phyloP scores from a whole-genome alignment of 106 monocot genomes.

The Apostasia ramifera region DNA sequence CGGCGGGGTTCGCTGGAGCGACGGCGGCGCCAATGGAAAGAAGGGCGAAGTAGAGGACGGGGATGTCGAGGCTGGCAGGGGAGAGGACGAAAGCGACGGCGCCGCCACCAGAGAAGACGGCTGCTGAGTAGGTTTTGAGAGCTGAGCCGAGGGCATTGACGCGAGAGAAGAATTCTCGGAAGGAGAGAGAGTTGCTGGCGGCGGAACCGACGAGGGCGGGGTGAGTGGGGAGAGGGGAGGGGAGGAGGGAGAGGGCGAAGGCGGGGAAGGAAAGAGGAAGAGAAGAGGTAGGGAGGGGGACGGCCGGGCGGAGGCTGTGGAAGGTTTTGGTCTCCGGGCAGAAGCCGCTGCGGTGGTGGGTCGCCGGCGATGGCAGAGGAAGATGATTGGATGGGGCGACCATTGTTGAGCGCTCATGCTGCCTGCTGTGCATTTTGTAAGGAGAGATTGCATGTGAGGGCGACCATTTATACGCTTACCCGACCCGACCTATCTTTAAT shows the following conservation, averaged over 20 bases:
- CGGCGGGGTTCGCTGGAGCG: constrained; percentile 55
- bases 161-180: constrained; percentile 25
- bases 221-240: constrained; percentile 30
- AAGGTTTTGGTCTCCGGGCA: constrained; percentile 23
- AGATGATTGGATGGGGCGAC: not conserved
- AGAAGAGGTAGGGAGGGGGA: constrained; percentile 22
- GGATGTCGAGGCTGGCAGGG: constrained; percentile 35
- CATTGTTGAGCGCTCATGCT: too few relatives aligned
- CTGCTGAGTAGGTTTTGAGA: constrained; percentile 3
- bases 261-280: constrained; percentile 31
- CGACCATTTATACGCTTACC: too few relatives aligned
- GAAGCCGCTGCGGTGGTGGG: constrained; percentile 32
- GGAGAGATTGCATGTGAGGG: too few relatives aligned
- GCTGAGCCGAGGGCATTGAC: constrained; percentile 21
- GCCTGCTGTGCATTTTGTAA: too few relatives aligned
- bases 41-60: constrained; percentile 53
- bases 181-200: constrained; percentile 32
- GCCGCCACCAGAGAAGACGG: constrained; percentile 27
- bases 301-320: constrained; percentile 35
- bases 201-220: constrained; percentile 38
- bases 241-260: constrained; percentile 41
- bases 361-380: not conserved
- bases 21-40: constrained; percentile 52
- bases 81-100: constrained; percentile 44
- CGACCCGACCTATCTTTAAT: too few relatives aligned